Conservation (phyloP, 129 eudicot genomes). For the sunflower (Helianthus annuus) region HanXRQr2.0-SUNRISE NC_035437.2:172338198-172338697, state of each 20-base stretch:
- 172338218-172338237: too few species aligned
- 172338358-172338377: neutral
- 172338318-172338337: too few species aligned
- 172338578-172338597: neutral
- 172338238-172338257: too few species aligned
- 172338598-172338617: neutral
- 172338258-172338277: too few species aligned
- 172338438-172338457: neutral
- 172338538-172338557: neutral
- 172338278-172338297: too few species aligned
- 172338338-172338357: neutral
- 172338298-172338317: too few species aligned
- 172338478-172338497: neutral
- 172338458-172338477: conserved; percentile 17
- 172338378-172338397: neutral
- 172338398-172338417: neutral
- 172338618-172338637: neutral
- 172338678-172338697: conserved; percentile 87
- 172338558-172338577: neutral
- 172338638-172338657: neutral
- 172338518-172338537: neutral
- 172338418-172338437: neutral
- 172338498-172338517: neutral
- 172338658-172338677: conserved; percentile 1
- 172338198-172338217: too few species aligned